Conservation (phyloP, 176 grass and related monocot species). For the Avena atlantica region DNA sequence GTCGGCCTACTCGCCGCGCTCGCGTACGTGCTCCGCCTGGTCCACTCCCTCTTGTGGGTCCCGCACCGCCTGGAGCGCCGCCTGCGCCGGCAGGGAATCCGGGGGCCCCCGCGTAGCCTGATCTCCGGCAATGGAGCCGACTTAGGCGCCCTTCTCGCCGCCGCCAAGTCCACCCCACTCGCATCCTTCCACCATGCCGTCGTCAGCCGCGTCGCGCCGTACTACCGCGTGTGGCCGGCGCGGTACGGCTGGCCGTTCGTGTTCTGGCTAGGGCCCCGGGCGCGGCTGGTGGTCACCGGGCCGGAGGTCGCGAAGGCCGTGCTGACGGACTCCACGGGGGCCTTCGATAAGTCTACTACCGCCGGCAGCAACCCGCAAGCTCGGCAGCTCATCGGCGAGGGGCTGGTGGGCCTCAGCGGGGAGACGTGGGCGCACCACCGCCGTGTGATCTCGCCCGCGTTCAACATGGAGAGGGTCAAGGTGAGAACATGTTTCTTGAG, state of each 20-base stretch:
- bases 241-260: slow-evolving; percentile 63
- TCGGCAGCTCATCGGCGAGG: slow-evolving; percentile 66
- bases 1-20: slow-evolving; percentile 29
- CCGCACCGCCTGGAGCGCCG: slow-evolving; percentile 47
- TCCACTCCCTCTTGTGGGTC: slow-evolving; percentile 63
- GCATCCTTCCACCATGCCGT: slow-evolving; percentile 60
- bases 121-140: slow-evolving; percentile 62
- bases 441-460: slow-evolving; percentile 70
- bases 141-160: slow-evolving; percentile 38
- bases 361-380: slow-evolving; percentile 53
- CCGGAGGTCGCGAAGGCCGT: slow-evolving; percentile 56
- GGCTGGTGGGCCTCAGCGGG: slow-evolving; percentile 60
- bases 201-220: slow-evolving; percentile 58
- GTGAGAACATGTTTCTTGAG: slow-evolving; percentile 5
- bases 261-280: slow-evolving; percentile 68
- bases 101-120: slow-evolving; percentile 52
- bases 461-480: slow-evolving; percentile 86
- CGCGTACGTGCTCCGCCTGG: slow-evolving; percentile 35
- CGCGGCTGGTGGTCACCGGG: slow-evolving; percentile 64
- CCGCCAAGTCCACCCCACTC: slow-evolving; percentile 52
- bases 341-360: slow-evolving; percentile 43
- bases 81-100: slow-evolving; percentile 60
- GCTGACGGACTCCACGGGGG: slow-evolving; percentile 58
- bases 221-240: slow-evolving; percentile 59
- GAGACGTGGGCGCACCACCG: slow-evolving; percentile 71